phyloP scores from a whole-genome alignment of 1,284 basidiomycete genomes.

The Laetiporus sulphureus region DNA sequence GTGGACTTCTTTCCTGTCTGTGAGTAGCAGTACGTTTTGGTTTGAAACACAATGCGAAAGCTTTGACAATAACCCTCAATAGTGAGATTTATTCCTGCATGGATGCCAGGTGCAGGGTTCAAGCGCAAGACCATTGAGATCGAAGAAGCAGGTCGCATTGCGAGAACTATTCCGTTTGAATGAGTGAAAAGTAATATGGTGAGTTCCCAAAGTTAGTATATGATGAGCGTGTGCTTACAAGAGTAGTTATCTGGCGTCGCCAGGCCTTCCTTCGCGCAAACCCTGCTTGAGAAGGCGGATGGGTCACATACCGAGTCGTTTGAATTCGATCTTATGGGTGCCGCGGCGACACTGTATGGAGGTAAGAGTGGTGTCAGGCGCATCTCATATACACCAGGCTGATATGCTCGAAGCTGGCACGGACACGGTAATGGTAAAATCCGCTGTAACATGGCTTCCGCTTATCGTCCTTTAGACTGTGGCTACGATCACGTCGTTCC shows the following conservation, averaged over 20 bases:
- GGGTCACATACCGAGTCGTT: not conserved
- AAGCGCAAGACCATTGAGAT: conserved; percentile 42
- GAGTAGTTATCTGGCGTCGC: conserved; percentile 29
- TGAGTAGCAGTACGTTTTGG: conserved; percentile 19
- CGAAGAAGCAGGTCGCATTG: conserved; percentile 25
- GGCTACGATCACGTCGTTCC: conserved; percentile 11
- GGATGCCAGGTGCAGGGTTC: conserved; percentile 50
- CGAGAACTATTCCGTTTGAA: conserved; percentile 38
- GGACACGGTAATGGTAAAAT: too few relatives aligned
- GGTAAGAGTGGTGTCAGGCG: not conserved
- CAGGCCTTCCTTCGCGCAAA: not conserved
- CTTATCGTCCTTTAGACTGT: conserved; percentile 1
- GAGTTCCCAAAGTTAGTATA: too few relatives aligned
- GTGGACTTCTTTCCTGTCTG: conserved; percentile 49
- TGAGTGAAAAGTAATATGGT: conserved; percentile 38
- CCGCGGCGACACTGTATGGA: not conserved
- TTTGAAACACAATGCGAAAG: not conserved
- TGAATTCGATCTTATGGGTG: not conserved
- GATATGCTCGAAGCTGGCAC: not conserved
- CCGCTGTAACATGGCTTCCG: not conserved
- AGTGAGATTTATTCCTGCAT: conserved; percentile 43
- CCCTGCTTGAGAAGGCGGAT: not conserved
- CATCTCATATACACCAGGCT: not conserved
- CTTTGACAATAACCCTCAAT: too few relatives aligned
- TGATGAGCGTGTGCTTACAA: too few relatives aligned